Percentiles rank a stretch among this genome's conserved stretches.
Conservation (phyloP, 2,329 filamentous ascomycete species). For the Pseudogymnoascus sp. region DNA sequence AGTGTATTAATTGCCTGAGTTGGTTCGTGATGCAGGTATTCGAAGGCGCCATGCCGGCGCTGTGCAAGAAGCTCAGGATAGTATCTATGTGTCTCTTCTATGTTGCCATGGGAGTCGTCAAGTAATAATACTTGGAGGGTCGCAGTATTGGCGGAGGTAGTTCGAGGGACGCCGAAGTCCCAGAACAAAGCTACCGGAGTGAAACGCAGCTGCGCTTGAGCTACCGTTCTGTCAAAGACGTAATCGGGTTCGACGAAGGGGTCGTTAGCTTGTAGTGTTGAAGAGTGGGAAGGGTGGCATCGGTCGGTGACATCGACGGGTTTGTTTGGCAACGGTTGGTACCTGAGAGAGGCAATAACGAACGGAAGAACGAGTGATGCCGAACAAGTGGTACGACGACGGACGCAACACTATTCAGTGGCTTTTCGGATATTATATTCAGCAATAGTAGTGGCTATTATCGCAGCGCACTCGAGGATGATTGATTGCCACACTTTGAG, state of each 20-base stretch:
- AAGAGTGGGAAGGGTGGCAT: background rate
- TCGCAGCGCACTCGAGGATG: conserved; percentile 1
- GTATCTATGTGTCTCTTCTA: conserved; percentile 7
- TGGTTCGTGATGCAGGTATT: conserved; percentile 25
- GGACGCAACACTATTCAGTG: conserved; percentile 8
- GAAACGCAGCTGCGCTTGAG: background rate
- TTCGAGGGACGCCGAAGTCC: conserved; percentile 1
- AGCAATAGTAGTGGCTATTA: conserved; percentile 7
- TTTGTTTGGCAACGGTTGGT: conserved; percentile 4
- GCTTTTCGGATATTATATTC: conserved; percentile 6
- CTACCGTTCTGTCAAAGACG: background rate
- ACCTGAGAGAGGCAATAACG: conserved; percentile 6
- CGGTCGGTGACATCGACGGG: conserved; percentile 1
- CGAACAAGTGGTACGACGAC: background rate
- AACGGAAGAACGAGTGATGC: conserved; percentile 3
- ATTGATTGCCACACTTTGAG: background rate
- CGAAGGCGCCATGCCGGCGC: conserved; percentile 23
- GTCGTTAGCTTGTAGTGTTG: conserved; percentile 2
- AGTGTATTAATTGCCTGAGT: conserved; percentile 53
- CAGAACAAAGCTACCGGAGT: background rate
- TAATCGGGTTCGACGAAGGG: background rate
- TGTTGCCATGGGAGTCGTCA: conserved; percentile 2
- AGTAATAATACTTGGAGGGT: conserved; percentile 7
- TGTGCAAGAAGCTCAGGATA: conserved; percentile 8
- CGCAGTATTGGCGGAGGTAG: background rate